Evolutionary conservation across 1,284 basidiomycete species (phyloP).

Genomic region (Cutaneotrichosporon dermatis): DNA sequence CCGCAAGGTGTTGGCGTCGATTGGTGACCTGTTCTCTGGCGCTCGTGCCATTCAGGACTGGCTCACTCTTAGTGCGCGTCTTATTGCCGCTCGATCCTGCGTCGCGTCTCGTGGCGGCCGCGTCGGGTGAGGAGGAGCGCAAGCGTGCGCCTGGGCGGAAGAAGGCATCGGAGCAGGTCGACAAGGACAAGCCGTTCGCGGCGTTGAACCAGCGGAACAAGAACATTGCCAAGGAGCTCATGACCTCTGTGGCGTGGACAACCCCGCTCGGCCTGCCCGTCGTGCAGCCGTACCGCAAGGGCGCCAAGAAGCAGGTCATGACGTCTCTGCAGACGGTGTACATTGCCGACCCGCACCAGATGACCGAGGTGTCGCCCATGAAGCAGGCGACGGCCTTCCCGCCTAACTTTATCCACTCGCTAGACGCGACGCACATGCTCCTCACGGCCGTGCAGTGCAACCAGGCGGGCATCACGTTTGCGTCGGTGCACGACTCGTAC

Average conservation of each 20-base stretch:
- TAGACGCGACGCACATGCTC: conserved; percentile 99
- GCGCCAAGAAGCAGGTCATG: conserved; percentile 69
- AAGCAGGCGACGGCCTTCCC: conserved; percentile 98
- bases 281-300: conserved; percentile 91
- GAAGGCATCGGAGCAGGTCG: no score
- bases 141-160: no score
- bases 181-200: no score
- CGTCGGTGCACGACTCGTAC: conserved; percentile 97
- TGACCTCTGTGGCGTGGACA: conserved; percentile 96
- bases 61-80: conserved; percentile 74
- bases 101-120: conserved; percentile 56
- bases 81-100: conserved; percentile 84
- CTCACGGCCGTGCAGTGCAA: conserved; percentile 88
- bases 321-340: conserved; percentile 88
- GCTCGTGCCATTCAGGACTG: conserved; percentile 89
- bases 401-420: conserved; percentile 95
- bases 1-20: conserved; percentile 75
- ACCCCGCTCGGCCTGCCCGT: conserved; percentile 90
- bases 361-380: conserved; percentile 71
- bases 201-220: no score
- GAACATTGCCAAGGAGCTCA: conserved; percentile 72
- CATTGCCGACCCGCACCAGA: conserved; percentile 80
- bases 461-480: conserved; percentile 71
- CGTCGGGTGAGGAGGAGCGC: not conserved
- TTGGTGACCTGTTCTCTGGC: conserved; percentile 88